Percentiles rank a stretch among this genome's conserved stretches.
These are phyloP conservation scores for Solanum tarapatanum DNA, from an alignment of 257 asterid species.

Conservation along the genomic window DNA sequence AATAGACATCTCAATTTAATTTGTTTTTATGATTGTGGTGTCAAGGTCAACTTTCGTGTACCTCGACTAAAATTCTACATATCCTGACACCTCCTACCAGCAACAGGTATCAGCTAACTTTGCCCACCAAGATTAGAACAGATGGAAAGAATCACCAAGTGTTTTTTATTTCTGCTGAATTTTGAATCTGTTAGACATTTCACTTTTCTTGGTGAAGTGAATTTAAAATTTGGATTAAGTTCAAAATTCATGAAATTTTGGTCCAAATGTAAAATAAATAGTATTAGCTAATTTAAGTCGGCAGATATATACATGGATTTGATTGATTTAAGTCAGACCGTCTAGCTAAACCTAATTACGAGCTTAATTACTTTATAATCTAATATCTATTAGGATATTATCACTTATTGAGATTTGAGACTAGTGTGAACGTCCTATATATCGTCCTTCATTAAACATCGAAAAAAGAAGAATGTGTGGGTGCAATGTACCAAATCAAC, in stretches of 20 bases:
- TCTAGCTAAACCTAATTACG: background rate
- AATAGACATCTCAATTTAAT: background rate
- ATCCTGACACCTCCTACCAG: fast-evolving
- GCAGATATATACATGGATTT: background rate
- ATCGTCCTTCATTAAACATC: background rate
- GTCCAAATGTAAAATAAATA: background rate
- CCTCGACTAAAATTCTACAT: too few species aligned
- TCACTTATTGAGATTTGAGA: background rate
- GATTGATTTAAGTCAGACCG: background rate
- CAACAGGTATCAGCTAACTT: too few species aligned
- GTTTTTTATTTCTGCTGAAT: background rate
- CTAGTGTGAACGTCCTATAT: background rate
- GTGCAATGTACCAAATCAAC: background rate
- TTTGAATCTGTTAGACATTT: background rate
- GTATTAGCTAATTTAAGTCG: background rate
- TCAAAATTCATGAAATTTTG: background rate
- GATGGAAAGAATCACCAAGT: too few species aligned
- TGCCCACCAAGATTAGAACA: too few species aligned
- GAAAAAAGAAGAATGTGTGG: background rate
- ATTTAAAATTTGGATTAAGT: background rate
- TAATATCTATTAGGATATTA: background rate
- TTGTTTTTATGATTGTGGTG: background rate
- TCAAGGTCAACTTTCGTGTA: background rate
- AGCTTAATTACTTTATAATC: background rate
- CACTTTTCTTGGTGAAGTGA: background rate